These are phyloP conservation scores for Aspergillus funiculosus DNA, from an alignment of 495 filamentous ascomycete genomes.

Conservation along the genomic window DNA sequence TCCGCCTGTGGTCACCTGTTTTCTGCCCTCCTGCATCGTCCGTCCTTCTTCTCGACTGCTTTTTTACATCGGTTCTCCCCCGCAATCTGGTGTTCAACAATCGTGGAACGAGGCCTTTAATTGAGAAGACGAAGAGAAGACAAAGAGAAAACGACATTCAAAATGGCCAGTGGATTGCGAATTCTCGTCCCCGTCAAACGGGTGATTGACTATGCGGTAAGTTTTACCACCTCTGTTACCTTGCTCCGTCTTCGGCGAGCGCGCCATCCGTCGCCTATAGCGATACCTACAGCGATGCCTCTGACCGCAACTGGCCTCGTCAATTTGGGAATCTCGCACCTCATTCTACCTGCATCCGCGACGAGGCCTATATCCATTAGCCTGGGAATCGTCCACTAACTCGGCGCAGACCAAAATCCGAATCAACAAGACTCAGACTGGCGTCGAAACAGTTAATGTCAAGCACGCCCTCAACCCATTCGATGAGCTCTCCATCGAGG, in stretches of 20 bases:
- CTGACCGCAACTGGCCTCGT: too few relatives aligned
- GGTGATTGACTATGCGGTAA: conserved; percentile 98
- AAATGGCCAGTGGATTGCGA: conserved; percentile 72
- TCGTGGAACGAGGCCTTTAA: not conserved
- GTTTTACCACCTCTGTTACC: conserved; percentile 24
- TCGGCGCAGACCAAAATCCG: conserved; percentile 80
- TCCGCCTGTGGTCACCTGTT: conserved; percentile 25
- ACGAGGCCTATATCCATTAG: not conserved
- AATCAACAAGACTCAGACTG: conserved; percentile 93
- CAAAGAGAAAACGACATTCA: conserved; percentile 17
- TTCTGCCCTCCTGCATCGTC: conserved; percentile 20
- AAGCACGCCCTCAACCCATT: conserved; percentile 99
- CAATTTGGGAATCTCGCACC: too few relatives aligned
- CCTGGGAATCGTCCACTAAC: not conserved
- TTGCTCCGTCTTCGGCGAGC: conserved; percentile 22
- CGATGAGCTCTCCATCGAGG: conserved; percentile 96
- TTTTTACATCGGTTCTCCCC: conserved; percentile 7
- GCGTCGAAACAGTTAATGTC: conserved; percentile 82
- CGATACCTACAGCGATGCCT: too few relatives aligned
- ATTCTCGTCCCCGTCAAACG: conserved; percentile 96
- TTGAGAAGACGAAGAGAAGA: not conserved
- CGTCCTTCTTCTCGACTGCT: conserved; percentile 13
- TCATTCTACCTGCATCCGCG: too few relatives aligned
- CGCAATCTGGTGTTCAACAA: conserved; percentile 1
- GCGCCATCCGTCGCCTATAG: too few relatives aligned